Evolutionary conservation across 495 filamentous ascomycete genomes (phyloP), one percentile per base, ranked within the genome.

Genomic region (Xeromyces bisporus): DNA sequence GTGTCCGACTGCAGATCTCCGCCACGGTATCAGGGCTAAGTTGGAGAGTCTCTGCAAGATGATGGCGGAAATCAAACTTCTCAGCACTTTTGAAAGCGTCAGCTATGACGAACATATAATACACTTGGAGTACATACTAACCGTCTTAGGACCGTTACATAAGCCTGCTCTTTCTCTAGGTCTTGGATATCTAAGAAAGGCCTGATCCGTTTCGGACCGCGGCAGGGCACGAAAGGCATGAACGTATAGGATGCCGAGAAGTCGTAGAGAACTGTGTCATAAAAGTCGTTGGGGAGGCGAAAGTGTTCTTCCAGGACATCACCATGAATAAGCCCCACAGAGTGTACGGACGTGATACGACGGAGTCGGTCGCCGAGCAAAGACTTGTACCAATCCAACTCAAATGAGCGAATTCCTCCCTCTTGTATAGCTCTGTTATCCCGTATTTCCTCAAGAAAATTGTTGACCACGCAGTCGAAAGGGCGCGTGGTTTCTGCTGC

Each of bases 201-300:
- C 28, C 11, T 31, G 34, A 30, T 24, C 20, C 24, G 38, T 27
- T 28, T 29, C 2, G 14, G 6, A 23, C n/a, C n/a, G n/a, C n/a
- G n/a, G n/a, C 15, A 31, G 5, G 34, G 38, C 34, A 26, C 27
- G 16, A 17, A n/a, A 15, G 23, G 15, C 12, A 15, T 26, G 29
- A 41, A 25, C 6, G 32, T 40, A 27, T 44, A 44, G 5, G 41
- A 32, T 18, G 23, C 16, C 20, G 41, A 44, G 16, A 44, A 44
- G 18, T 43, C 36, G 26, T 39, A 43, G n/a, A 43, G 33, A 23
- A 43, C 40, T 1, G 36, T 37, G 20, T 44, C 41, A 24, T 37
- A 34, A 25, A 37, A 40, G 21, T 44, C 37, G 26, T 32, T 11
- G 2, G 33, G 37, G 9, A 44, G 31, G 2, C 34, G 41, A 25